These are phyloP conservation scores for Angomonas deanei DNA, from an alignment of 208 protist species.

Conservation along the genomic window DNA sequence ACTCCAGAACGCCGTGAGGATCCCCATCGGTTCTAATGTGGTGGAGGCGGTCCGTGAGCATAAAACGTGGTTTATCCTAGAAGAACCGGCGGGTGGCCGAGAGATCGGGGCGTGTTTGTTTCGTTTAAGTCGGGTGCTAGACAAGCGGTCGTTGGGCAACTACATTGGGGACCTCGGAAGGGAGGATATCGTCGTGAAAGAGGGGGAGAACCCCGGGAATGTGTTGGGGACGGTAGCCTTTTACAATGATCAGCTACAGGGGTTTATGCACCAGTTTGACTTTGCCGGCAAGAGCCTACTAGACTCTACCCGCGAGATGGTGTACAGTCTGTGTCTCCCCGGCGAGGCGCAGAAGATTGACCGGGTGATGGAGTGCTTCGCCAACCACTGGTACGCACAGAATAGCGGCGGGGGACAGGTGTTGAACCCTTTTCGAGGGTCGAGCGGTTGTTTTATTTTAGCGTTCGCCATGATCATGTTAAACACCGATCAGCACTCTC, in stretches of 20 bases:
- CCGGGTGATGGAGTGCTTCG: conserved; percentile 89
- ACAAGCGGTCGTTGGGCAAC: conserved; percentile 83
- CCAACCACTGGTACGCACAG: conserved; percentile 68
- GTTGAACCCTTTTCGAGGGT: conserved; percentile 80
- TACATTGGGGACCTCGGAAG: conserved; percentile 84
- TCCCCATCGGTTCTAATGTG: conserved; percentile 17
- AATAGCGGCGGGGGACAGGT: conserved; percentile 31
- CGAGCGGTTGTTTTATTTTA: conserved; percentile 90
- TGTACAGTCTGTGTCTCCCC: conserved; percentile 78
- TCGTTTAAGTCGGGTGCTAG: conserved; percentile 61
- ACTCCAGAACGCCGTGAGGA: conserved; percentile 41
- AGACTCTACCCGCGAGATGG: conserved; percentile 77
- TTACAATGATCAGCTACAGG: conserved; percentile 59
- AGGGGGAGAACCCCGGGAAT: background rate
- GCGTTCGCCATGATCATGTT: conserved; percentile 99
- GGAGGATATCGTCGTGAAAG: conserved; percentile 12
- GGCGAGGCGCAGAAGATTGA: conserved; percentile 94
- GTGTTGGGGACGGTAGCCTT: conserved; percentile 63
- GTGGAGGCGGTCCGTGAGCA: conserved; percentile 5
- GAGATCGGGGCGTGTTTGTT: conserved; percentile 81
- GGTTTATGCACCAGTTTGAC: conserved; percentile 78
- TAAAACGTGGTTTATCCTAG: conserved; percentile 45
- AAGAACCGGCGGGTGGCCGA: conserved; percentile 56
- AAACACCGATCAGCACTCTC: conserved; percentile 98
- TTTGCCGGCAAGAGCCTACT: conserved; percentile 75